These are phyloP conservation scores for Solanum hybrid DNA, from an alignment of 305 asterid genomes.

Conservation along the genomic window DNA sequence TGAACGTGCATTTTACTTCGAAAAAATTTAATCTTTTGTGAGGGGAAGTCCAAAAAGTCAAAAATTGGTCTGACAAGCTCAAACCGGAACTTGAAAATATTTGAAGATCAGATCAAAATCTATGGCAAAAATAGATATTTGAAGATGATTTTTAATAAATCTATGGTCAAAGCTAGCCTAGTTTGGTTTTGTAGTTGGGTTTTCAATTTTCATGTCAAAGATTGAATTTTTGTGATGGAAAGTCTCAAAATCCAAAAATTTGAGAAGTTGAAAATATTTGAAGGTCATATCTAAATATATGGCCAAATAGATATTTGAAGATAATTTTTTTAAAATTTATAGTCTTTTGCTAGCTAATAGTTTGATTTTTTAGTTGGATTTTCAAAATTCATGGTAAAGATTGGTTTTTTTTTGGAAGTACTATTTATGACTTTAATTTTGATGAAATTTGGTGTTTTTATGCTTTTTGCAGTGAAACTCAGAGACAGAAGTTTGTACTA, in stretches of 20 bases:
- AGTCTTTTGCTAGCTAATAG: no score
- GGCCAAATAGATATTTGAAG: not conserved
- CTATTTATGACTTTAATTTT: not conserved
- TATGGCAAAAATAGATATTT: not conserved
- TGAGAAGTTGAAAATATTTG: not conserved
- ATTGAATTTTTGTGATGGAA: not conserved
- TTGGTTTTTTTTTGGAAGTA: not conserved
- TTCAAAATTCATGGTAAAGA: not conserved
- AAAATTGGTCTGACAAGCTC: not conserved
- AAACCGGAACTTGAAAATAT: not conserved
- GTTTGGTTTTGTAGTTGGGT: not conserved
- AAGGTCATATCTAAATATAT: not conserved
- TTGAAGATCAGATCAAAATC: not conserved
- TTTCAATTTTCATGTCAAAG: not conserved
- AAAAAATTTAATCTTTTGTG: not conserved
- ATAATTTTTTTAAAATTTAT: no score
- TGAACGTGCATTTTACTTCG: not conserved
- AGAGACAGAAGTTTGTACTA: slow-evolving; percentile 7
- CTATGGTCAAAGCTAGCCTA: not conserved
- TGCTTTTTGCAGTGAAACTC: not conserved
- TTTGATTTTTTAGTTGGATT: not conserved
- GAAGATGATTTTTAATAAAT: no score
- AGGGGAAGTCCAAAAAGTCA: not conserved
- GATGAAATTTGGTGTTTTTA: not conserved
- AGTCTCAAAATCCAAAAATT: not conserved